phyloP scores from a whole-genome alignment of 352 stramenopile species.

The Saprolegnia diclina region DNA sequence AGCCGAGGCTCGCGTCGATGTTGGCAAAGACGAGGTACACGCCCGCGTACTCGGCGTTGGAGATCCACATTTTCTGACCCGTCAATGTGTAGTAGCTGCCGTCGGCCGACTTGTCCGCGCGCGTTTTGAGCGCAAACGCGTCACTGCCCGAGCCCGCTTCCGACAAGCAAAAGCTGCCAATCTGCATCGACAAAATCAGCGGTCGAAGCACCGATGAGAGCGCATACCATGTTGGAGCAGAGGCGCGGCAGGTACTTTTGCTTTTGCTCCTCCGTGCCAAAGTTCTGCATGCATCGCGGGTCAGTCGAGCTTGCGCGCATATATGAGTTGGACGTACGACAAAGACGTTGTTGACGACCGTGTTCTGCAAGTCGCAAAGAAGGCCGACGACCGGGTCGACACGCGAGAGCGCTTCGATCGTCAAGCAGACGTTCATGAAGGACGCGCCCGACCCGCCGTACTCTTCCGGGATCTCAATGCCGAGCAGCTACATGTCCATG shows the following conservation, averaged over 20 bases:
- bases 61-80: conserved; percentile 98
- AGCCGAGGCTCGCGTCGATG: conserved; percentile 84
- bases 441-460: conserved; percentile 89
- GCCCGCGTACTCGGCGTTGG: conserved; percentile 92
- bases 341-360: conserved; percentile 95
- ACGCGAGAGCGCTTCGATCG: conserved; percentile 95
- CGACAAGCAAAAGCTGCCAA: conserved; percentile 95
- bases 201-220: not conserved
- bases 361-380: conserved; percentile 94
- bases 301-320: not conserved
- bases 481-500: conserved; percentile 70
- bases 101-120: conserved; percentile 77
- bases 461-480: conserved; percentile 92
- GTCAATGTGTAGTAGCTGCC: conserved; percentile 93
- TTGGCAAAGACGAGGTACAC: conserved; percentile 97
- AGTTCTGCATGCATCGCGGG: conserved; percentile 36
- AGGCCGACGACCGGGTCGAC: conserved; percentile 93
- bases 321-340: conserved; percentile 35
- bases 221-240: conserved; percentile 62
- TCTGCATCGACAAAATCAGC: conserved; percentile 35
- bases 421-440: conserved; percentile 93
- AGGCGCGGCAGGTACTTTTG: conserved; percentile 81
- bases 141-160: conserved; percentile 93
- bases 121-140: conserved; percentile 94
- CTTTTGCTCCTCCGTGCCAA: conserved; percentile 76